phyloP scores from a whole-genome alignment of 1,139 yeast genomes.

The Blastobotrys buckinghamii region DNA sequence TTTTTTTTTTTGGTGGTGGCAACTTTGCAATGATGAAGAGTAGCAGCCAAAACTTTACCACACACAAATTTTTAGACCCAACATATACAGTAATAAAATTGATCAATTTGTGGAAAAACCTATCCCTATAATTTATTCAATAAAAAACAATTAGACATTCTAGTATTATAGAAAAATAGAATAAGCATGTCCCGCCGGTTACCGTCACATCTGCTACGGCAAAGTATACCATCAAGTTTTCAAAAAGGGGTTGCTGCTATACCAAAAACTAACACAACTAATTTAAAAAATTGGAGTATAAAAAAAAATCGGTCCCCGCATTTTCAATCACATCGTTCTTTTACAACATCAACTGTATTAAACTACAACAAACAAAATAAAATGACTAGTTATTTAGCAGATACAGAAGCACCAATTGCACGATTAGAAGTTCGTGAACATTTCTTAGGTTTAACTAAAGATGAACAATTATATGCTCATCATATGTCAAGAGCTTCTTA shows the following conservation, averaged over 20 bases:
- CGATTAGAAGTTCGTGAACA: constrained; percentile 34
- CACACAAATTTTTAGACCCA: no score
- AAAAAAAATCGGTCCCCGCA: constrained; percentile 2
- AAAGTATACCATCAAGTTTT: no score
- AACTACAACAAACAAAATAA: not conserved
- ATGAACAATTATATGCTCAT: constrained; percentile 70
- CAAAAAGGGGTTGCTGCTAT: no score
- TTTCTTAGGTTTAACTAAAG: constrained; percentile 45
- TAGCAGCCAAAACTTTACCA: no score
- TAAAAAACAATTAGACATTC: no score
- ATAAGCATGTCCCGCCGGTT: not conserved
- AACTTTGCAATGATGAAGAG: no score
- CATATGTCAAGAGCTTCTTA: constrained; percentile 77
- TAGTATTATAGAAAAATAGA: no score
- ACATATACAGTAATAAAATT: no score
- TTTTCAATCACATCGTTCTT: not conserved
- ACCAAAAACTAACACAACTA: no score
- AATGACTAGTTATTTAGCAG: constrained; percentile 33
- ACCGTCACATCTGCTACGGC: not conserved
- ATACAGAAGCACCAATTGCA: constrained; percentile 42
- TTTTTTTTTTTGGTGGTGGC: no score
- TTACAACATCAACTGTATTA: constrained; percentile 3
- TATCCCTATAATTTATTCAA: no score
- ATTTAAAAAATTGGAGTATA: not conserved
- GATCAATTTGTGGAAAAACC: no score